Base-by-base conservation (phyloP, 352 stramenopile genomes). In the Phytophthora syringae region DNA sequence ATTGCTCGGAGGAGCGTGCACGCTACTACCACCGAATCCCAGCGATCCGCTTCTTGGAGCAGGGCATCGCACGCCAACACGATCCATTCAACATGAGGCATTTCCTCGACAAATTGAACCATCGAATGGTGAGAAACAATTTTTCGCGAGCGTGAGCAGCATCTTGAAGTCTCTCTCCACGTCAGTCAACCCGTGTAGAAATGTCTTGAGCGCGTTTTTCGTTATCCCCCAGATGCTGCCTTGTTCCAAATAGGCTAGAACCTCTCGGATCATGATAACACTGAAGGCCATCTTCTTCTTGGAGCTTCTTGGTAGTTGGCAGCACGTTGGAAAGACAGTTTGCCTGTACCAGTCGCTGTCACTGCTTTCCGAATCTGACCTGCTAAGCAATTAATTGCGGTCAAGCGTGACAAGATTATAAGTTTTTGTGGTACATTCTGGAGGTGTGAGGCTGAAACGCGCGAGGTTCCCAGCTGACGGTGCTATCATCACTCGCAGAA, bases 81-180 rank as follows among this genome's bases (percentile, higher is more conserved):
- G 3, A 52, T 34, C 52, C 45, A 63, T 18, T 62, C 36, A 7
- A 30, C 2, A 13, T 57, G 25, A 3, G 44, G 52, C 9, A 68
- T 52, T 22, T 12, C 28, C 13, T 45, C n/a, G n/a, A 67, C 60
- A 43, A 62, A 67, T 1, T 24, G 6, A 3, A 57, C 43, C 25
- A 62, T 52, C 13, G 20, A 20, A n/a, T 64, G 25, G 25, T 21
- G 47, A 44, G 18, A 58, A 18, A 43, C 45, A 36, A 34, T 25
- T 21, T 4, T 34, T 2, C 9, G 54, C 40, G 3, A 55, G 16
- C 12, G 5, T 2, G 22, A 67, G 21, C 11, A 67, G 11, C 5
- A 5, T 28, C 13, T 51, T 25, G 18, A 67, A 30, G 10, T 44
- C 20, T n/a, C 42, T 28, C 20, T 57, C 32, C 20, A 67, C 27